Base-by-base conservation (phyloP, 1,284 basidiomycete species). In the Ceratobasidium sp. region DNA sequence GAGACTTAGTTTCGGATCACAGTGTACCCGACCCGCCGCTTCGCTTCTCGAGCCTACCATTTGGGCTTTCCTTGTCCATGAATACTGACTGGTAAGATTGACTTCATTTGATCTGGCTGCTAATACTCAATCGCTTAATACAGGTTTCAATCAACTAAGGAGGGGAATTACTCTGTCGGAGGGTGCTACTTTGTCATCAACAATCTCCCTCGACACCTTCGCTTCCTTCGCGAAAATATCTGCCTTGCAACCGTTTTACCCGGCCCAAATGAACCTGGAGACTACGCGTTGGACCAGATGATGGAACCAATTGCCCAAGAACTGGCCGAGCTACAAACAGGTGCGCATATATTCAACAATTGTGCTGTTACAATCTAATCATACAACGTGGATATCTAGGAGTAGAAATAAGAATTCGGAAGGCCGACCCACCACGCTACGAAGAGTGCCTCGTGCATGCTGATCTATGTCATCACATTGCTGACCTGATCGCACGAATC, bases 201-300 rank as follows among this genome's bases (percentile, higher is more conserved):
- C 30, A 57, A 57, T n/a, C 8, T 57, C 5, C 54, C 54, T 28
- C 30, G 26, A n/a, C n/a, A n/a, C n/a, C n/a, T n/a, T n/a, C n/a
- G n/a, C n/a, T n/a, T n/a, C n/a, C n/a, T n/a, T n/a, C n/a, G 54
- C 21, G 30, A 32, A 11, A 23, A 26, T 21, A 57, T 57, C 8
- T 32, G 9, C 16, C 54, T 57, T 52, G 49, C 11, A 13, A 21
- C 21, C 49, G 14, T 52, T 2, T 38, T 55, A 7, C 64, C 64
- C 3, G 64, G 64, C 8, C 64, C 64, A 30, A 46, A 55, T 18
- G 32, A 50, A 16, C 64, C 50, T 7, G 32, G 9, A n/a, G 23
- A 21, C 23, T 50, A 55, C 16, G 44, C 11, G 3, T 28, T 67
- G 4, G 50, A 67, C 26, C 64, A 67, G 21, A 49, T 52, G 14